Conservation (phyloP, 352 stramenopile species). For the Phytophthora pinifolia region DNA sequence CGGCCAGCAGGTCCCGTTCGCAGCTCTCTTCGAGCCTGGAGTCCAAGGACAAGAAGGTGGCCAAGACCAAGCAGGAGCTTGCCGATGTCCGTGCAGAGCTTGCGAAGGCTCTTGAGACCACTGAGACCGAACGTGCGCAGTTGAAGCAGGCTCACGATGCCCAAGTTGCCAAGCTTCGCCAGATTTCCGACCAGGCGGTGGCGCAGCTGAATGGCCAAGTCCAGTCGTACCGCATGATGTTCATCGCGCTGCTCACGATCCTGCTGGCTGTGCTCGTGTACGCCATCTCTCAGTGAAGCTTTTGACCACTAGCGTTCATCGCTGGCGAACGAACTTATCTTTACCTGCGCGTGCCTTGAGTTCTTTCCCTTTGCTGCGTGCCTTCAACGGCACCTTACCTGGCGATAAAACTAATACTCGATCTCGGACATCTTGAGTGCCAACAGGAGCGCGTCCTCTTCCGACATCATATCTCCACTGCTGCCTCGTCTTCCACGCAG, state of each 20-base stretch:
- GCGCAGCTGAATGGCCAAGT: conserved; percentile 38
- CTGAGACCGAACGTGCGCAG: conserved; percentile 28
- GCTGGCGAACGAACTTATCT: conserved; percentile 8
- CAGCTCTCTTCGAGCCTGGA: conserved; percentile 56
- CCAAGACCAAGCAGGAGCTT: conserved; percentile 58
- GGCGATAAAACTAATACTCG: conserved; percentile 31
- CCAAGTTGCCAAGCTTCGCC: conserved; percentile 43
- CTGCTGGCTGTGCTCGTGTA: conserved; percentile 57
- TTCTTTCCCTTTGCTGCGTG: too few relatives aligned
- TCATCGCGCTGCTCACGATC: conserved; percentile 56
- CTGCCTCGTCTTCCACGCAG: conserved; percentile 12
- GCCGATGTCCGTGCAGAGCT: conserved; percentile 50
- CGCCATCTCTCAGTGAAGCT: conserved; percentile 44
- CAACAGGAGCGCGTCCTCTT: conserved; percentile 40
- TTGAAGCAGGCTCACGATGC: conserved; percentile 36
- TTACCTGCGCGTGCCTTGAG: not conserved
- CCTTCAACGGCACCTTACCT: too few relatives aligned
- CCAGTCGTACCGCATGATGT: conserved; percentile 56
- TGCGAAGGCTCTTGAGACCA: conserved; percentile 19
- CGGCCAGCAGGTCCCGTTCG: conserved; percentile 46
- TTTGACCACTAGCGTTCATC: conserved; percentile 6
- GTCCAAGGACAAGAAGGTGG: conserved; percentile 72
- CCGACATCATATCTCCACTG: conserved; percentile 23
- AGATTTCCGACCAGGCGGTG: conserved; percentile 35
- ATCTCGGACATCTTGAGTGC: conserved; percentile 43